phyloP scores from a whole-genome alignment of 495 filamentous ascomycete genomes.

The Melanomma pulvis-pyrius region DNA sequence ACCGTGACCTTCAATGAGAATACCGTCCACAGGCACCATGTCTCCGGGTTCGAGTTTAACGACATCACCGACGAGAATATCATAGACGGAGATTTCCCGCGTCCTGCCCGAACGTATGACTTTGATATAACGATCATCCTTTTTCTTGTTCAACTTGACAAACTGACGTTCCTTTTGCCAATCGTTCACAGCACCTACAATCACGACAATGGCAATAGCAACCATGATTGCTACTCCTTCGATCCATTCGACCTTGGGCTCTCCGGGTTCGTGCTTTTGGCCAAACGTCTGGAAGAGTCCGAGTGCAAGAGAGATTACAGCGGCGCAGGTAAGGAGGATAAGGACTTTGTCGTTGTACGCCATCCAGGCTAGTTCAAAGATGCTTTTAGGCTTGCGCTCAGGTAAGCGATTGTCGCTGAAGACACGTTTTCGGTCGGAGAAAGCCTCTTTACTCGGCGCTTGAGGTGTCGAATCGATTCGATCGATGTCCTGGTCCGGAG shows the following conservation, averaged over 20 bases:
- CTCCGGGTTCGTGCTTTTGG: constrained; percentile 34
- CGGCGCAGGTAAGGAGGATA: constrained; percentile 76
- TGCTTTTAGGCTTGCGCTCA: constrained; percentile 69
- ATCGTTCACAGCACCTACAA: constrained; percentile 51
- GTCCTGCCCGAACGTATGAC: constrained; percentile 76
- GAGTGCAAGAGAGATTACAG: constrained; percentile 79
- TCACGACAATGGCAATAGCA: constrained; percentile 50
- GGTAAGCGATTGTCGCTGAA: constrained; percentile 73
- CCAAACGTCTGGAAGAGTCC: constrained; percentile 70
- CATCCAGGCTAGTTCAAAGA: constrained; percentile 76
- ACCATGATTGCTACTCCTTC: constrained; percentile 55
- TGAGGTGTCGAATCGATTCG: constrained; percentile 40
- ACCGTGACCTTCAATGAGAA: constrained; percentile 53
- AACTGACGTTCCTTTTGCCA: constrained; percentile 54
- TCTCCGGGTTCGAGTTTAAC: constrained; percentile 86
- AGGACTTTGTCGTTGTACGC: constrained; percentile 84
- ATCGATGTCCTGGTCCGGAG: constrained; percentile 29
- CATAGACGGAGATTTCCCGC: constrained; percentile 75
- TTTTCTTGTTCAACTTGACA: constrained; percentile 52
- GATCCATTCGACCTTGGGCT: constrained; percentile 49
- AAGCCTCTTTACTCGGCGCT: constrained; percentile 47
- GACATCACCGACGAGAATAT: constrained; percentile 82
- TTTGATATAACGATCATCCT: constrained; percentile 64
- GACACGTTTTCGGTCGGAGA: constrained; percentile 66
- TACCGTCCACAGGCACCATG: constrained; percentile 58